Base-by-base conservation (phyloP, 768 basidiomycete species). In the Boletus rubropictus region DNA sequence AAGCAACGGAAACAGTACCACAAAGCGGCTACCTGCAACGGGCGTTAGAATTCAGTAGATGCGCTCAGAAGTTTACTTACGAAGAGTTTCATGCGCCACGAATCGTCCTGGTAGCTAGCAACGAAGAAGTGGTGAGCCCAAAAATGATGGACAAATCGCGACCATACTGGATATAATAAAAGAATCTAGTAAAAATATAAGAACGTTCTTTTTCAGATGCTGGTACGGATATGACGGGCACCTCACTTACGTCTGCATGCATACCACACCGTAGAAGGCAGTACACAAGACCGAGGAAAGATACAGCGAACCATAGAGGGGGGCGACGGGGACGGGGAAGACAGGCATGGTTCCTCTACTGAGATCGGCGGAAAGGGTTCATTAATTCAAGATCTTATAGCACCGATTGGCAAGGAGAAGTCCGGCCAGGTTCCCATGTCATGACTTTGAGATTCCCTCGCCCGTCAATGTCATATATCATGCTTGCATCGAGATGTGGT, bases 161-260 rank as follows among this genome's bases (percentile, higher is more conserved):
- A 28, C 11, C 32, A 10, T 28, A 51, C 50, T 51, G 46, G 17
- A 49, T 21, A 5, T 39, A 48, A 35, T 49, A 51, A 10, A 51
- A 48, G 20, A 48, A 51, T 28, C 46, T 51, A 20, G 3, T 4
- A 8, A 20, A 17, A 7, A 9, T 7, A 4, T 3, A 11, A 28
- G 11, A 28, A 11, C 11, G 11, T 28, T 11, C 28, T 28, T 7
- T 22, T 27, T 40, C 11, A 36, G 33, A 34, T 4, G 15, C 9
- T 33, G 20, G 6, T n/a, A 14, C 7, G 15, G 9, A 17, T 25
- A 28, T 14, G 3, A 7, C 33, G n/a, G 4, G 8, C 10, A 34
- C 1, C 9, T 9, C 3, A 39, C 50, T 39, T 18, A 49, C 50
- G 37, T 43, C 34, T 51, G 50, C 41, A 43, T 49, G 41, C 50